Base-by-base conservation (phyloP, 1,139 yeast species). In the Yamadazyma triangularis region DNA sequence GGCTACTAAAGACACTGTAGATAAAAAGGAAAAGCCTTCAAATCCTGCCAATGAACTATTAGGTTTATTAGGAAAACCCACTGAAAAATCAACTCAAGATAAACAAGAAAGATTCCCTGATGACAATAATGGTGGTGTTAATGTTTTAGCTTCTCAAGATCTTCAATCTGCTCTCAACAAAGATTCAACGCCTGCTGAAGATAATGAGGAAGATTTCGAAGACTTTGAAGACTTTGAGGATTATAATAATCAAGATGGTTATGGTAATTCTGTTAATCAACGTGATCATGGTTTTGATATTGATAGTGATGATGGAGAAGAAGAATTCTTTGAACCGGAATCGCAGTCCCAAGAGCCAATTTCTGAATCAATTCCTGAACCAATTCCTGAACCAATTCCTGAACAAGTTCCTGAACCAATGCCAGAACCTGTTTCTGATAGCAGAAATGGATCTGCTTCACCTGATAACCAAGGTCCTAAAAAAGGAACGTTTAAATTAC, bases 161-260 rank as follows among this genome's bases (percentile, higher is more conserved):
- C n/a, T n/a, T n/a, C n/a, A n/a, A n/a, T n/a, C n/a, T n/a, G n/a
- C n/a, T n/a, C n/a, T n/a, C n/a, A n/a, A n/a, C n/a, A n/a, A n/a
- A n/a, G n/a, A n/a, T n/a, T n/a, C n/a, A n/a, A 21, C 29, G 27
- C 26, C 20, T 11, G 33, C 13, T 18, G 20, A 18, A 18, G 9
- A 18, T 13, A 36, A 33, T 8, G 41, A 34, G 15, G 41, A 34
- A 16, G 42, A 35, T 25, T 60, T 60, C 33, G 70, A 64, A 23
- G 42, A 35, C 24, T 60, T 60, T 33, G 70, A 64, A 23, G 60
- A 63, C 35, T 64, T 64, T 38, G 66, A 61, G 27, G 61, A 62
- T 31, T 57, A 48, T 25, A 60, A 58, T 27, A 52, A 48, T 35
- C 58, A 52, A 16, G 51, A 18, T 7, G 8, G 9, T 18, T 7